A percentile compares a stretch with the other conserved stretches of the same genome.
These are phyloP conservation scores for Arthrobotrys sinensis DNA, from an alignment of 2,329 filamentous ascomycete genomes.

Conservation along the genomic window DNA sequence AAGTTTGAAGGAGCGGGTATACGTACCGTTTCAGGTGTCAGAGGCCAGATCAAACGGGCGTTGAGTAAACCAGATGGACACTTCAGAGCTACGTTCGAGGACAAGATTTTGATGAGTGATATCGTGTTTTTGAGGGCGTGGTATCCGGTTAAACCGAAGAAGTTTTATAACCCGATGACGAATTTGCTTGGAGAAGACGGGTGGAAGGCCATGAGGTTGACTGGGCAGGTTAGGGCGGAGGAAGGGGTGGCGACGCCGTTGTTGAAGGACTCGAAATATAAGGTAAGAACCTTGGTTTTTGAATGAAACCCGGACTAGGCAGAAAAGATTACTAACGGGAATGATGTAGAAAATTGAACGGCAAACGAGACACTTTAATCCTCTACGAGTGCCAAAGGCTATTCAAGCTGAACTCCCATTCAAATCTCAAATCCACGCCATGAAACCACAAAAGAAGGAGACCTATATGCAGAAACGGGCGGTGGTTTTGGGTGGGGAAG, in stretches of 20 bases:
- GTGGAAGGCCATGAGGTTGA: conserved; percentile 94
- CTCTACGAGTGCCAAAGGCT: conserved; percentile 81
- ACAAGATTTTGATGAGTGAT: conserved; percentile 97
- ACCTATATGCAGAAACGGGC: conserved; percentile 97
- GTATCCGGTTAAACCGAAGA: conserved; percentile 94
- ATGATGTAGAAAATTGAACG: conserved; percentile 72
- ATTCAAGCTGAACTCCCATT: conserved; percentile 89
- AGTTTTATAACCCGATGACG: conserved; percentile 96
- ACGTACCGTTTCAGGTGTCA: conserved; percentile 93
- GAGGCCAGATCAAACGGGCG: conserved; percentile 97
- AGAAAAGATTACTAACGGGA: conserved; percentile 2
- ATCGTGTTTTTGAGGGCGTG: conserved; percentile 96
- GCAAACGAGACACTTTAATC: conserved; percentile 81
- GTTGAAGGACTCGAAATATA: conserved; percentile 88
- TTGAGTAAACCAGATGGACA: conserved; percentile 93
- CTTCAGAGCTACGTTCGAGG: conserved; percentile 97
- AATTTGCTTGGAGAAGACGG: conserved; percentile 78
- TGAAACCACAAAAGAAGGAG: conserved; percentile 82
- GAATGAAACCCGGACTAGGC: not conserved
- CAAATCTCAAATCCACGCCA: conserved; percentile 88
- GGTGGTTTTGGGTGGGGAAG: conserved; percentile 83
- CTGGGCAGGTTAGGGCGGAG: conserved; percentile 87
- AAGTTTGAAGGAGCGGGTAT: conserved; percentile 98
- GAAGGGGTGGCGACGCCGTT: conserved; percentile 82
- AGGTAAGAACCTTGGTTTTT: conserved; percentile 66